A percentile compares a stretch with the other conserved stretches of the same genome.
Conservation (phyloP, 768 basidiomycete species). For the Suillus alpinus region DNA sequence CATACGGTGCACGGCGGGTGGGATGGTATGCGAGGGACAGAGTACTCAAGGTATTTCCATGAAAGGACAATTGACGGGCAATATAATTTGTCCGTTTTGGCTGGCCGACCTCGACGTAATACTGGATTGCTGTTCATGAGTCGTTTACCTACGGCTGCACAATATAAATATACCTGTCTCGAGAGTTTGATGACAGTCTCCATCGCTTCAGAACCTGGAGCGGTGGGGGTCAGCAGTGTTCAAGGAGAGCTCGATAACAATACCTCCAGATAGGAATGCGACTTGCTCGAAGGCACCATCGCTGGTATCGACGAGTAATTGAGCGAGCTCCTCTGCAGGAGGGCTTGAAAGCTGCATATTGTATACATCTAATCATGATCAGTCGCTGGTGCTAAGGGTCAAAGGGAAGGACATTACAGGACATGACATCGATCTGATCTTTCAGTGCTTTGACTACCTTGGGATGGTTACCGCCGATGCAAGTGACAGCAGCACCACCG, state of each 20-base stretch:
- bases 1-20: slow-evolving; percentile 65
- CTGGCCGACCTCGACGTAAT: slow-evolving; percentile 69
- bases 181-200: slow-evolving; percentile 82
- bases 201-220: slow-evolving; percentile 82
- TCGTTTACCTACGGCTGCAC: background rate
- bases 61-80: slow-evolving; percentile 74
- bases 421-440: slow-evolving; percentile 73
- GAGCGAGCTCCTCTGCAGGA: slow-evolving; percentile 79
- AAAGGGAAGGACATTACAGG: slow-evolving; percentile 49
- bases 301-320: slow-evolving; percentile 58
- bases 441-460: slow-evolving; percentile 72
- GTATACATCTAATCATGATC: slow-evolving; percentile 64
- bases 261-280: slow-evolving; percentile 77
- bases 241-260: background rate
- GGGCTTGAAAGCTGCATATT: slow-evolving; percentile 81
- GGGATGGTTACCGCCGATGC: slow-evolving; percentile 73
- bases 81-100: slow-evolving; percentile 75
- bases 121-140: slow-evolving; percentile 39
- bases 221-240: background rate
- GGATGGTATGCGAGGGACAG: slow-evolving; percentile 69
- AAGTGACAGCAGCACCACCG: slow-evolving; percentile 83
- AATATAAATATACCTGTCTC: slow-evolving; percentile 53
- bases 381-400: background rate
- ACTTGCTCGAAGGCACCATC: slow-evolving; percentile 71
- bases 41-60: slow-evolving; percentile 79